Base-by-base conservation (phyloP, 768 basidiomycete species). In the Tulasnella sp. region DNA sequence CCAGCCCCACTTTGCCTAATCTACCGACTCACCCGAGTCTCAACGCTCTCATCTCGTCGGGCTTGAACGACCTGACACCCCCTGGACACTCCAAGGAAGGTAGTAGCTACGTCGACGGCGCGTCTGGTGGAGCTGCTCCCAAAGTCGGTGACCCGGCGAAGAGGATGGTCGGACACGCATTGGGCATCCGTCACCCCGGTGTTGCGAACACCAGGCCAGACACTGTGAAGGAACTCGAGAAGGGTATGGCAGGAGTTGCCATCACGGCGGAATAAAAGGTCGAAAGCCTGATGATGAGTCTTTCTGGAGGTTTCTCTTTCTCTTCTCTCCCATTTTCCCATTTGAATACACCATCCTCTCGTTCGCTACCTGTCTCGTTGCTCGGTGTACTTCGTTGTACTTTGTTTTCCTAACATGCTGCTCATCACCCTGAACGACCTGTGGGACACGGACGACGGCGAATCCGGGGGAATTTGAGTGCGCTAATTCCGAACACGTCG, bases 111-210 rank as follows among this genome's bases (percentile, higher is more conserved):
- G 34, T 41, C 78, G 79, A 52, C 77, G 52, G 52, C 26, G 5
- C 52, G 16, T 29, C 52, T 17, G 36, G 47, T 47, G 69, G 63
- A 42, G 42, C 22, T 22, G 36, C 88, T n/a, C 91, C 91, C 26
- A 86, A 89, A 77, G 92, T 94, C 76, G 92, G 92, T 40, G 91
- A 94, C 79, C 90, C 92, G 37, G 92, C 90, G 44, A 92, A 91
- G 82, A 84, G 92, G 77, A 94, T 94, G 92, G 84, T 94, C 29
- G 93, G 91, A 47, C 89, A 89, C 69, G 92, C 92, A 37, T 82
- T 94, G 72, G 93, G 92, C 62, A 85, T 94, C 74, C 85, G 92
- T 80, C 91, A 92, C 80, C 92, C 92, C 36, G 84, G 85, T 42
- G 81, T 92, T 73, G 86, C 85, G 26, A 79, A 89, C 74, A 79